These are phyloP conservation scores for Juglanconis juglandina DNA, from an alignment of 2,329 filamentous ascomycete genomes.

Conservation along the genomic window DNA sequence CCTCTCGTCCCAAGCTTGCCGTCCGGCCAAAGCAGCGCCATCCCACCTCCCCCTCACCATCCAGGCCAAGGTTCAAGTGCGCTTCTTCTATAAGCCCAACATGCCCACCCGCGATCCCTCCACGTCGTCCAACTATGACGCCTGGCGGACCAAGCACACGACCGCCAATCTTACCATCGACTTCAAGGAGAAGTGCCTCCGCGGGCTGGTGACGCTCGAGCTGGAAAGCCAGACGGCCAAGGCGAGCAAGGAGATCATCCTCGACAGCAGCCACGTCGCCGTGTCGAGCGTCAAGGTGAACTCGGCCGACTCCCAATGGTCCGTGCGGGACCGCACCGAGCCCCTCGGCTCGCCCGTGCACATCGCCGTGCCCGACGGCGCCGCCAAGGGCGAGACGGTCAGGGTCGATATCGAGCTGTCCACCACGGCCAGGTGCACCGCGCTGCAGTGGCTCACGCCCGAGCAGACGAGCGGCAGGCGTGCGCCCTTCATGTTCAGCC, in stretches of 20 bases:
- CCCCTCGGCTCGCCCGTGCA: conserved; percentile 73
- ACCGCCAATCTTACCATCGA: conserved; percentile 77
- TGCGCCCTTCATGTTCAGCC: conserved; percentile 96
- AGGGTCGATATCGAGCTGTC: conserved; percentile 64
- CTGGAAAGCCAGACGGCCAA: conserved; percentile 74
- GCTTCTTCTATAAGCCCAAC: conserved; percentile 23
- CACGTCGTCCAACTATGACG: conserved; percentile 87
- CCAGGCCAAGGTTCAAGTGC: conserved; percentile 14
- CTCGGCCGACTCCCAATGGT: conserved; percentile 60
- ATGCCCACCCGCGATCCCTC: conserved; percentile 70
- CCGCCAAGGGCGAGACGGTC: conserved; percentile 49
- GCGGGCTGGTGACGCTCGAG: conserved; percentile 71
- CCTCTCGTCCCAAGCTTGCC: conserved; percentile 1
- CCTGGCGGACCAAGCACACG: conserved; percentile 81
- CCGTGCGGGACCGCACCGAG: conserved; percentile 64
- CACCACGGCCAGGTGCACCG: conserved; percentile 85
- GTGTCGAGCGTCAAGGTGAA: conserved; percentile 70
- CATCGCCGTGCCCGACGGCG: conserved; percentile 56
- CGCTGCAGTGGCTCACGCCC: conserved; percentile 91
- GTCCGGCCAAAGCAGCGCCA: conserved; percentile 3
- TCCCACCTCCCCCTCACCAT: neutral
- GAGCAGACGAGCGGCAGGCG: conserved; percentile 94
- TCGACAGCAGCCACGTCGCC: conserved; percentile 83
- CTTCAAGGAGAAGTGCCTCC: conserved; percentile 74
- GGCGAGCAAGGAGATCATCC: conserved; percentile 70